A percentile compares a stretch with the other conserved stretches of the same genome.
These are phyloP conservation scores for Rhodotorula sphaerocarpa DNA, from an alignment of 768 basidiomycete genomes.

Conservation along the genomic window DNA sequence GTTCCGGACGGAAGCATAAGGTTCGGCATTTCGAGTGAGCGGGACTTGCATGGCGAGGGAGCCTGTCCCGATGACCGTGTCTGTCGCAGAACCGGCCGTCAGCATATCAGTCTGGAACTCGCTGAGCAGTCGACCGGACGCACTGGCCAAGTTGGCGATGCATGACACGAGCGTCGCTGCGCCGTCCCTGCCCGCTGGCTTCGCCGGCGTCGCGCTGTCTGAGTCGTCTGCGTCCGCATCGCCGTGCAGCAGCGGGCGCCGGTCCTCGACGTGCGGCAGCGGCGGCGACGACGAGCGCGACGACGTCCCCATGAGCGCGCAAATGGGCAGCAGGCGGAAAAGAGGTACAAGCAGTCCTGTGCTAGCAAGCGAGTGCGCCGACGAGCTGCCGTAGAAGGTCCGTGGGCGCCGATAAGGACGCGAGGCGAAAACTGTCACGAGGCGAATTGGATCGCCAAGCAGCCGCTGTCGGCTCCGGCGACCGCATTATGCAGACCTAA, in stretches of 20 bases:
- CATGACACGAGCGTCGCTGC: conserved; percentile 62
- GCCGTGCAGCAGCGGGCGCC: not conserved
- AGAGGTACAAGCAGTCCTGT: too few species aligned
- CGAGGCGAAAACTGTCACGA: too few species aligned
- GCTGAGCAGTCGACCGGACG: not conserved
- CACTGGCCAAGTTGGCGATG: conserved; percentile 45
- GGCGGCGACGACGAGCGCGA: not conserved
- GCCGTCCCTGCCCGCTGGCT: conserved; percentile 45
- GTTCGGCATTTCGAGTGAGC: not conserved
- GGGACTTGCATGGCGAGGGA: conserved; percentile 11
- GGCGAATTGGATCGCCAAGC: too few species aligned
- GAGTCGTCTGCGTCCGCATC: too few species aligned
- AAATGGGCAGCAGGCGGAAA: too few species aligned
- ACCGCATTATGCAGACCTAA: too few species aligned
- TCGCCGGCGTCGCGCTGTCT: not conserved
- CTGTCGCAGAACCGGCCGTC: not conserved
- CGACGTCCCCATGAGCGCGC: not conserved
- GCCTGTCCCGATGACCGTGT: conserved; percentile 28
- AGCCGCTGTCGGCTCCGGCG: too few species aligned
- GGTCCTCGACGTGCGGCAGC: not conserved
- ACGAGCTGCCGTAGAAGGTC: too few species aligned
- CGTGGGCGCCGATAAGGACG: too few species aligned
- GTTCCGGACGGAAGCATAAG: not conserved
- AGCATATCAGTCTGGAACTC: not conserved
- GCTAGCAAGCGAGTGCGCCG: too few species aligned